Base-by-base conservation (phyloP, 768 basidiomycete genomes). In the Epithele typhae region DNA sequence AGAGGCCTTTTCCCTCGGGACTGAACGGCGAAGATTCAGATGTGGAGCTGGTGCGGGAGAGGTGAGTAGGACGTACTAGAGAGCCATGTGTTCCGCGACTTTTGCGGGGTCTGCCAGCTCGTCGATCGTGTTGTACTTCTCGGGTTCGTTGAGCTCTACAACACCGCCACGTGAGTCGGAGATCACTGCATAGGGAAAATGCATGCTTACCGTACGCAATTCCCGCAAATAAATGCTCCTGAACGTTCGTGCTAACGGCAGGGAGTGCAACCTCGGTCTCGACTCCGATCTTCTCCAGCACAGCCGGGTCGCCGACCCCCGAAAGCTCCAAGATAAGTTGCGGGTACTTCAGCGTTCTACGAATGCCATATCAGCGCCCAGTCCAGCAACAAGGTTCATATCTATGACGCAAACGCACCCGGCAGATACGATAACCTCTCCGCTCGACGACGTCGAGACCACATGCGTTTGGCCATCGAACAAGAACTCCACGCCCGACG, bases 281-380 rank as follows among this genome's bases (percentile, higher is more conserved):
- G 33, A 83, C 65, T 3, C 68, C 71, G 17, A 74, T 55, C 5
- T 51, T 62, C 21, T 63, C 51, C 23, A 82, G 62, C 18, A 76
- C 50, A 1, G 62, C 63, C 12, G 57, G 55, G 25, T 70, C 63
- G 15, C 81, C 81, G 43, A 82, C 74, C 18, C 81, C 82, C 5
- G 78, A 79, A 2, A 82, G 63, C 55, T 82, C 76, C 2, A 82
- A 71, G 9, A 84, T 64, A n/a, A n/a, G n/a, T 54, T 79, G 74
- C 6, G 76, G 58, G 2, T 44, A 46, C 46, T 55, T 55, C 32
- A 59, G 18, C 3, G 51, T 15, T 4, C 58, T 59, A n/a, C 14
- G 15, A 9, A 40, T 6, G 5, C 60, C 11, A 35, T 14, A 30
- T 30, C 27, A 30, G 27, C 7, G 7, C 27, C 27, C 27, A 30